Percentiles rank a stretch among this genome's conserved stretches.
phyloP scores from a whole-genome alignment of 2,329 filamentous ascomycete genomes.

The Didymella pinodella region DNA sequence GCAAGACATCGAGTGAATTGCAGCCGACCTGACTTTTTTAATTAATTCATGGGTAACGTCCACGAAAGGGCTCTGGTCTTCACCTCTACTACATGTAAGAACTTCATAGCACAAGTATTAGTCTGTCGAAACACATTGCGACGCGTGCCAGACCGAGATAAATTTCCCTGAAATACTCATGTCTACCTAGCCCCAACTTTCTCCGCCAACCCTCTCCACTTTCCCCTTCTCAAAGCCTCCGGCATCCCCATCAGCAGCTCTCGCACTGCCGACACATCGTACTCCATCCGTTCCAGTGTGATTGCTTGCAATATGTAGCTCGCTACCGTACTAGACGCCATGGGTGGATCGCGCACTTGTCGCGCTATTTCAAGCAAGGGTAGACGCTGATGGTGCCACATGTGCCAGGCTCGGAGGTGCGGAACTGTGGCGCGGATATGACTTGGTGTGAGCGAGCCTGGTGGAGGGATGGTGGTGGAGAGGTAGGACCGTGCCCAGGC shows the following conservation, averaged over 20 bases:
- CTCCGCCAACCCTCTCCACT: constrained; percentile 37
- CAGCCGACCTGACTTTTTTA: too few relatives aligned
- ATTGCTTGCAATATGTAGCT: constrained; percentile 45
- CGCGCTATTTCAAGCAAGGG: constrained; percentile 32
- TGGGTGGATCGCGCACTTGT: constrained; percentile 42
- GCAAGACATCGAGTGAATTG: too few relatives aligned
- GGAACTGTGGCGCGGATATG: constrained; percentile 43
- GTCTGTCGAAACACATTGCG: background rate
- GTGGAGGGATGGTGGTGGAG: constrained; percentile 38
- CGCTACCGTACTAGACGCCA: constrained; percentile 38
- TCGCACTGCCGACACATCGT: constrained; percentile 31
- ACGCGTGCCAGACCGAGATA: background rate
- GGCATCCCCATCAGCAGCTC: constrained; percentile 34
- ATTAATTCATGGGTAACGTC: background rate
- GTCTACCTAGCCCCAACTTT: constrained; percentile 27
- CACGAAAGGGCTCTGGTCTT: background rate
- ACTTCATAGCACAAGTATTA: background rate
- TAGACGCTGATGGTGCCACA: constrained; percentile 45
- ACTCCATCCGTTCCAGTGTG: constrained; percentile 40
- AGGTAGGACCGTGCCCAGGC: constrained; percentile 43
- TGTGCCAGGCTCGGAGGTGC: constrained; percentile 45
- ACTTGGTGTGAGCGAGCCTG: constrained; percentile 25
- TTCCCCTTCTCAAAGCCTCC: constrained; percentile 31
- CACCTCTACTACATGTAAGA: too few relatives aligned
- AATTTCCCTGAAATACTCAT: background rate